Base-by-base conservation (phyloP, 345 rosid species). In the Citrus reticulata region DNA sequence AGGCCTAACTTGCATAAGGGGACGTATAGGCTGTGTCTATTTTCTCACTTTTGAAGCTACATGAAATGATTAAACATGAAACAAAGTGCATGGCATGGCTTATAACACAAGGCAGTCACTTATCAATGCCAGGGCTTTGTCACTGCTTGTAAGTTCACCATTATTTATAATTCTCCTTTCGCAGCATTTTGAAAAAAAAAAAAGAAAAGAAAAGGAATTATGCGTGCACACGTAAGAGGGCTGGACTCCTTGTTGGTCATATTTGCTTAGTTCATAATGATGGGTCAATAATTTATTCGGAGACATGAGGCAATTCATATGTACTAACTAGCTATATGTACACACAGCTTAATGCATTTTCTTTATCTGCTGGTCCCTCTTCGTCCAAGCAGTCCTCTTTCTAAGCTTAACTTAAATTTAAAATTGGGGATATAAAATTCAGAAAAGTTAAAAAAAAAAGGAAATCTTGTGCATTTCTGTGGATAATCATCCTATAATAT, bases 11-110 rank as follows among this genome's bases (percentile, higher is more conserved):
- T 72, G 40, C 30, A 61, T 27, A 25, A 11, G 79, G 65, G 72
- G 34, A 74, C 75, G 32, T 17, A 40, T 25, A 35, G 7, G 22
- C 58, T 17, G 34, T 39, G 68, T 32, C 30, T 60, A 66, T 40
- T 75, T 75, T 73, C 72, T 58, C 68, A 62, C 81, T 75, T 75
- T 55, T 64, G 25, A 64, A 82, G 76, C 57, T 65, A 65, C 54
- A 70, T 58, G 35, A 27, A 78, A 75, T 71, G 72, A 82, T 79
- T 66, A 72, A 76, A 40, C 61, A 59, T 30, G 51, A 69, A 79
- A 78, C 67, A 57, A 71, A 76, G 40, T 75, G 74, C 77, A 66
- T 74, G 73, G 72, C 30, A 75, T 74, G 75, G 68, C 60, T 78
- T 63, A 69, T 11, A 46, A 19, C 37, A 46, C 42, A 64, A 64